Conservation (phyloP, 371 early-diverging fungal species). For the Actinomortierella wolfii region DNA sequence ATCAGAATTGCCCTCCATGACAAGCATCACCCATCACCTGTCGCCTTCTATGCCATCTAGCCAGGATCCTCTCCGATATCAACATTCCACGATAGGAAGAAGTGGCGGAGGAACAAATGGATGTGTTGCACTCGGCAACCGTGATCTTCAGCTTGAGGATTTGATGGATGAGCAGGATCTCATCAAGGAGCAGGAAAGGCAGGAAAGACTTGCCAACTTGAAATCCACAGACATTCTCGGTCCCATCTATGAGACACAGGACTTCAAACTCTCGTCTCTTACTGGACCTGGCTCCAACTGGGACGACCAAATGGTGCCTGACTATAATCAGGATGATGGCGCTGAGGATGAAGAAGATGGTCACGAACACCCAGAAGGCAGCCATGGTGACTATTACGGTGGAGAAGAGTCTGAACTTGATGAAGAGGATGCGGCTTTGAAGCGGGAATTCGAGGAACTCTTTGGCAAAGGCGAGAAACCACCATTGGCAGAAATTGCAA, state of each 20-base stretch:
- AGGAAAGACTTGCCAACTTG: constrained; percentile 28
- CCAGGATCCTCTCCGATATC: constrained; percentile 6
- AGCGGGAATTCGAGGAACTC: constrained; percentile 26
- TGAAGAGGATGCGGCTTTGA: constrained; percentile 14
- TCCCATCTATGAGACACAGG: constrained; percentile 30
- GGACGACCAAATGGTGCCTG: neutral
- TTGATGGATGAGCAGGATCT: constrained; percentile 26
- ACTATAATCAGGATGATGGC: constrained; percentile 1
- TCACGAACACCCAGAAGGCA: constrained; percentile 15
- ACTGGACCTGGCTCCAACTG: constrained; percentile 14
- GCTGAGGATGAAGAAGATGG: constrained; percentile 1
- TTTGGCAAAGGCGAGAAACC: constrained; percentile 27
- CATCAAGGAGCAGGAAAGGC: constrained; percentile 15
- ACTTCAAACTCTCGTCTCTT: constrained; percentile 31
- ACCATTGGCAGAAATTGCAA: constrained; percentile 1
- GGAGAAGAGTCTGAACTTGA: constrained; percentile 13
- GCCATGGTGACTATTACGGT: neutral
- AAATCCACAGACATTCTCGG: constrained; percentile 40
- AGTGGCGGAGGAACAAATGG: no score
- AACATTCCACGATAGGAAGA: no score
- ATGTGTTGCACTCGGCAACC: no score
- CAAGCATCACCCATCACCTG: constrained; percentile 12
- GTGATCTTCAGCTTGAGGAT: constrained; percentile 26
- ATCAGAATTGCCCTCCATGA: constrained; percentile 38
- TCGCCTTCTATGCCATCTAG: neutral